Evolutionary conservation across 1,139 yeast species (phyloP), one percentile per base, ranked within the genome.

Genomic region (Petasospora rhodanensis): DNA sequence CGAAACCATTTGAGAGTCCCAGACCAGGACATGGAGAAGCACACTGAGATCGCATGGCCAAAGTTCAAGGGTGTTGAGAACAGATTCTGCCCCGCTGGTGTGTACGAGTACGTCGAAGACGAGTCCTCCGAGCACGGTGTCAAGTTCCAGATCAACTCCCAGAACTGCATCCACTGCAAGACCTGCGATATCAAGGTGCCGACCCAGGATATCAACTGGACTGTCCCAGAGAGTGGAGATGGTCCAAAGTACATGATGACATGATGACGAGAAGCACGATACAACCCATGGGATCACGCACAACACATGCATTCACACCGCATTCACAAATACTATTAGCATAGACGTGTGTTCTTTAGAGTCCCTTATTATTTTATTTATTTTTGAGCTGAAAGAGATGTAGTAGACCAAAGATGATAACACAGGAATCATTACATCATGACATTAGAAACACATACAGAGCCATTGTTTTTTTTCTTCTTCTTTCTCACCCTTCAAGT

Each of bases 111-210:
- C 53, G 68, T 86, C 17, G 81, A 81, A 41, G 93, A 83, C 52
- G 77, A 72, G 33, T 55, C 55, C 11, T 70, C 74, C 35, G 31
- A 48, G 25, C 40, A 41, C 18, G 93, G 93, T 4, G 94, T 86
- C 19, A 72, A 76, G 51, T 89, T 91, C 63, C 93, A 86, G 58
- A 89, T 91, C 59, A 91, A 91, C 61, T 74, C 95, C 15, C 98
- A 91, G 59, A 91, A 91, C 61, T 91, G 98, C 65, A 87, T 91
- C 46, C 98, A 91, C 59, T 91, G 98, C 65, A 91, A 91, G 62
- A 89, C 97, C 2, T 91, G 98, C 66, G 98, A 91, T 61, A 91
- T 91, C 57, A 91, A 91, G 61, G 93, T 82, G 12, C 98, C 98
- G 8, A 70, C 86, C 0, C 96, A 89, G 61, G 96, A 89, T 55